Evolutionary conservation across 352 stramenopile genomes (phyloP).

Genomic region (Phytophthora boehmeriae): DNA sequence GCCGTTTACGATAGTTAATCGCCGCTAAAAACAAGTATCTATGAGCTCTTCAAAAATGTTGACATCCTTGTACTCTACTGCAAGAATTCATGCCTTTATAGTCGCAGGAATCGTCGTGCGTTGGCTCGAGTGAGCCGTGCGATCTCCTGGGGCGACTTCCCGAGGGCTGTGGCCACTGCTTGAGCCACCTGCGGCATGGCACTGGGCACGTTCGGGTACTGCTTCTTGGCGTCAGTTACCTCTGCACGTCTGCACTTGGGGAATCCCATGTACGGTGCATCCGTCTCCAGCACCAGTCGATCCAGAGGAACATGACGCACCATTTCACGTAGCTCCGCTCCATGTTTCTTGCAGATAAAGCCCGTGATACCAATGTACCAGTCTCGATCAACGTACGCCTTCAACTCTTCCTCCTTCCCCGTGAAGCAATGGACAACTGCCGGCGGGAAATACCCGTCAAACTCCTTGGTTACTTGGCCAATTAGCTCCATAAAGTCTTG

Average conservation of each 20-base stretch:
- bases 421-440: slow-evolving; percentile 94
- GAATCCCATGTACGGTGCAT: slow-evolving; percentile 93
- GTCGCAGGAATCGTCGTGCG: slow-evolving; percentile 68
- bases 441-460: slow-evolving; percentile 46
- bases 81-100: slow-evolving; percentile 27
- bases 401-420: slow-evolving; percentile 68
- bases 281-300: slow-evolving; percentile 90
- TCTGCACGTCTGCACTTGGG: slow-evolving; percentile 62
- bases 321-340: slow-evolving; percentile 58
- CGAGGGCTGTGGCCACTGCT: slow-evolving; percentile 55
- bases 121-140: slow-evolving; percentile 68
- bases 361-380: slow-evolving; percentile 93
- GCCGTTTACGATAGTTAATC: slow-evolving; percentile 25
- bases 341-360: slow-evolving; percentile 87
- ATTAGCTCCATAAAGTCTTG: slow-evolving; percentile 77
- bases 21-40: slow-evolving; percentile 24
- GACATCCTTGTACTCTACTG: background rate
- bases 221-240: slow-evolving; percentile 48
- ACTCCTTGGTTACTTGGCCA: slow-evolving; percentile 46
- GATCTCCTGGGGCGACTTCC: slow-evolving; percentile 54
- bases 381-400: slow-evolving; percentile 70
- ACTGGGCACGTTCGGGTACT: slow-evolving; percentile 83
- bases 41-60: background rate
- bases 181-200: slow-evolving; percentile 65
- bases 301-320: slow-evolving; percentile 71